These are phyloP conservation scores for Anethum foeniculum DNA, from an alignment of 140 eudicot genomes.

Conservation along the genomic window DNA sequence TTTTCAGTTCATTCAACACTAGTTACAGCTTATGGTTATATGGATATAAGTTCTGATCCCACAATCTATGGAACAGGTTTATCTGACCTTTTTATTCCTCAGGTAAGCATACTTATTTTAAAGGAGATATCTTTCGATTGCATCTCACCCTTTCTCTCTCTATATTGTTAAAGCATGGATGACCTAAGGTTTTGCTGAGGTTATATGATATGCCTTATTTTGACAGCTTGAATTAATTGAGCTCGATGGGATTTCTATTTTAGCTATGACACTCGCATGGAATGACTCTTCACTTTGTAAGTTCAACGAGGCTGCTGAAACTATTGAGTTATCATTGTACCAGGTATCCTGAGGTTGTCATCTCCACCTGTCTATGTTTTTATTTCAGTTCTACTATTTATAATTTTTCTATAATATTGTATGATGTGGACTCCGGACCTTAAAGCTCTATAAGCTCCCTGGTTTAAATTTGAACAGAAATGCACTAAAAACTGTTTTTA, in stretches of 20 bases:
- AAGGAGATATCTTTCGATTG: not conserved
- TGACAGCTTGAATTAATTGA: slow-evolving; percentile 68
- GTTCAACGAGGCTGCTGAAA: slow-evolving; percentile 52
- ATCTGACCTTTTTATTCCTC: slow-evolving; percentile 57
- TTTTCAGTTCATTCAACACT: slow-evolving; percentile 39
- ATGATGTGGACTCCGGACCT: not conserved
- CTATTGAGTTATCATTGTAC: slow-evolving; percentile 38
- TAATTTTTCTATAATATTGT: not conserved
- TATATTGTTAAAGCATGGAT: not conserved
- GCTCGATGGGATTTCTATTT: slow-evolving; percentile 48
- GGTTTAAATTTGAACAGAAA: not conserved
- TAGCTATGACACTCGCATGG: slow-evolving; percentile 75
- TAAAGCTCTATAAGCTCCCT: not conserved
- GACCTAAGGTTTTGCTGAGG: slow-evolving; percentile 5
- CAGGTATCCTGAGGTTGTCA: slow-evolving; percentile 50
- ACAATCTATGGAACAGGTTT: slow-evolving; percentile 37
- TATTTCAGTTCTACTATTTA: not conserved
- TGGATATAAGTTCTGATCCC: slow-evolving; percentile 31
- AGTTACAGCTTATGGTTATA: slow-evolving; percentile 56
- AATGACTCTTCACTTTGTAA: slow-evolving; percentile 37
- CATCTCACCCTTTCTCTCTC: not conserved
- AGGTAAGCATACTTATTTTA: slow-evolving; percentile 28
- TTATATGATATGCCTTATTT: slow-evolving; percentile 6
- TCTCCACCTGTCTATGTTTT: slow-evolving; percentile 14
- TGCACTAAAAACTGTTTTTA: not conserved